Conservation (phyloP, 2,329 filamentous ascomycete genomes). For the Cercospora citrullina region DNA sequence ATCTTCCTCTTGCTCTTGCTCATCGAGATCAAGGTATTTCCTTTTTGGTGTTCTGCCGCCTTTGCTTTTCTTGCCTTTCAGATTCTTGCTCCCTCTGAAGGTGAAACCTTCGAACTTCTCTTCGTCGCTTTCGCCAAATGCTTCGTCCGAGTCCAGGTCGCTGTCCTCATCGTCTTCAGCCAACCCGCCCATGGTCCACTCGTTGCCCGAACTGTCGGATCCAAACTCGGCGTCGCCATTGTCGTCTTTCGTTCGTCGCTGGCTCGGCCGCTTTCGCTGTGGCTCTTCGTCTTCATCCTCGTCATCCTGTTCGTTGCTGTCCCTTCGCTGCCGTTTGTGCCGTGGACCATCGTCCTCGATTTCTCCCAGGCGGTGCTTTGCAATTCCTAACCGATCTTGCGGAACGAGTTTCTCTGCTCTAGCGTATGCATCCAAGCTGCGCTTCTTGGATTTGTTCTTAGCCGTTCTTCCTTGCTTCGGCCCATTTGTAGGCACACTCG, state of each 20-base stretch:
- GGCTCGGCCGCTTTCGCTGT: constrained; percentile 37
- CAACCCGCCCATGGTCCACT: constrained; percentile 72
- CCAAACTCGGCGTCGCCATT: constrained; percentile 65
- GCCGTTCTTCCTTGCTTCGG: constrained; percentile 37
- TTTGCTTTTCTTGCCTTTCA: constrained; percentile 54
- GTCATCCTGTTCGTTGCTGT: constrained; percentile 52
- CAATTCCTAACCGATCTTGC: constrained; percentile 56
- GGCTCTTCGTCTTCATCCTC: constrained; percentile 41
- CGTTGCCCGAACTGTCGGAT: constrained; percentile 81
- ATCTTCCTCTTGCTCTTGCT: constrained; percentile 46
- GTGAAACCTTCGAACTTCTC: constrained; percentile 78
- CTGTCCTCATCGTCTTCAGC: constrained; percentile 67
- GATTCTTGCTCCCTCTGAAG: constrained; percentile 60
- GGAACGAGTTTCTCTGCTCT: constrained; percentile 60
- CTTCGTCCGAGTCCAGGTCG: constrained; percentile 73
- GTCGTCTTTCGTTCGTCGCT: constrained; percentile 29
- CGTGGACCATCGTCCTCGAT: constrained; percentile 48
- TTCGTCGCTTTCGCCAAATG: constrained; percentile 85
- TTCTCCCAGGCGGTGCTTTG: constrained; percentile 60
- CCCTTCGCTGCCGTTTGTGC: constrained; percentile 47
- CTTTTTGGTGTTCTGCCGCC: constrained; percentile 35
- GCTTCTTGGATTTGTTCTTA: constrained; percentile 52
- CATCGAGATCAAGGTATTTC: constrained; percentile 52
- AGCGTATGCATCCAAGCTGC: constrained; percentile 62
- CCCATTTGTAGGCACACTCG: constrained; percentile 30